phyloP scores from a whole-genome alignment of 164 flowering plant species.

The Warburgia ugandensis region DNA sequence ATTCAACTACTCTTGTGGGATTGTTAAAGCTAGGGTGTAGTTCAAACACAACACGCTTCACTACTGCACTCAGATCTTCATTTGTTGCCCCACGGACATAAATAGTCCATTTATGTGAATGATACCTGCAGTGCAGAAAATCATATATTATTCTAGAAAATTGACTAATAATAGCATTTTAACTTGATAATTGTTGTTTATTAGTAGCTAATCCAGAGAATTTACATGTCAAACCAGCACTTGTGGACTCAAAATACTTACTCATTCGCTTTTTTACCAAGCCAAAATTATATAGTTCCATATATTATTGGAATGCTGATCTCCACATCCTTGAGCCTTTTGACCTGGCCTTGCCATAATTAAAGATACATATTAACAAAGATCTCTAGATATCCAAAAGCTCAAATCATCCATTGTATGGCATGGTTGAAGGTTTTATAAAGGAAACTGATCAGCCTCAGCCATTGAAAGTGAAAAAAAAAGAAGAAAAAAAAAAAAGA shows the following conservation, averaged over 20 bases:
- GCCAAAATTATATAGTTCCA: conserved; percentile 77
- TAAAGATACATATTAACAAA: too few species aligned
- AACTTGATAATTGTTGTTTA: not conserved
- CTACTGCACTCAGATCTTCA: conserved; percentile 69
- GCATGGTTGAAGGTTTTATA: too few species aligned
- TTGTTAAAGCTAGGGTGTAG: conserved; percentile 84
- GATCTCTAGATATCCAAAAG: too few species aligned
- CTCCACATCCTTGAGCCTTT: conserved; percentile 60
- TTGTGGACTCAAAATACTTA: conserved; percentile 51
- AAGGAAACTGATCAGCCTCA: too few species aligned
- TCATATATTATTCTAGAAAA: too few species aligned
- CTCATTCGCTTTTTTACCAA: conserved; percentile 86
- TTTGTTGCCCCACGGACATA: conserved; percentile 81
- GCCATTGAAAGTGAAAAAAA: too few species aligned
- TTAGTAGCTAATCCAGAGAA: too few species aligned
- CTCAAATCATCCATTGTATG: too few species aligned
- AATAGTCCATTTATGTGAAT: conserved; percentile 88
- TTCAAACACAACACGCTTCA: conserved; percentile 67
- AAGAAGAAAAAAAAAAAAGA: too few species aligned
- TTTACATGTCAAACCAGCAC: too few species aligned
- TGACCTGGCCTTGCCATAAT: too few species aligned
- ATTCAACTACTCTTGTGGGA: conserved; percentile 72
- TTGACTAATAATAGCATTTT: not conserved
- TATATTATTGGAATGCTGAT: conserved; percentile 66
- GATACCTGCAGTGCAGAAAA: conserved; percentile 30